These are phyloP conservation scores for Akanthomyces uredinophilus DNA, from an alignment of 2,329 filamentous ascomycete species.

Conservation along the genomic window DNA sequence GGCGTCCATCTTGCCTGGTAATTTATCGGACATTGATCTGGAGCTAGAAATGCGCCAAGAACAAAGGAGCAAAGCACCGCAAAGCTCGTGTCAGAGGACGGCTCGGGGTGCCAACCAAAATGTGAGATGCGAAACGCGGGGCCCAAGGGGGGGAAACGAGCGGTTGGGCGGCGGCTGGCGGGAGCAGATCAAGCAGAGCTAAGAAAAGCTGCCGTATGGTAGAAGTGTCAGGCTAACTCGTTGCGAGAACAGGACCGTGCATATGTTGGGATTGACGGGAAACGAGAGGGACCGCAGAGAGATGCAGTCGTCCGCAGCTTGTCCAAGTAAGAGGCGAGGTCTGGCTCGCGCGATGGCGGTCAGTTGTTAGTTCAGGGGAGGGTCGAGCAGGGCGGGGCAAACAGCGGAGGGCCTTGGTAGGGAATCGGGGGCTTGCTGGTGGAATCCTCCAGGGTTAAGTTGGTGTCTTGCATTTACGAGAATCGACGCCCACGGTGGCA, in stretches of 20 bases:
- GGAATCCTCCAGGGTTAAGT: neutral
- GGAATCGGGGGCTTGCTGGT: neutral
- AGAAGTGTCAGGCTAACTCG: neutral
- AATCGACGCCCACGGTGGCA: neutral
- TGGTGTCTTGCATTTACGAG: neutral
- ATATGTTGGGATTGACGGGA: neutral
- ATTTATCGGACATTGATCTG: neutral
- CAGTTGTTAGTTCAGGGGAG: slow-evolving; percentile 11
- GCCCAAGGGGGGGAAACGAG: neutral
- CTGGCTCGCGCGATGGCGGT: slow-evolving; percentile 14
- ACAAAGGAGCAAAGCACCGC: neutral
- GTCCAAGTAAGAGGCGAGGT: neutral
- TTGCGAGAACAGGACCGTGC: neutral
- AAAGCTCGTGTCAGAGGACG: slow-evolving; percentile 14
- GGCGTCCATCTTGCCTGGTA: slow-evolving; percentile 41
- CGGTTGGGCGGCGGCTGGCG: neutral
- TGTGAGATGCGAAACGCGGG: slow-evolving; percentile 15
- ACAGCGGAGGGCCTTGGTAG: neutral
- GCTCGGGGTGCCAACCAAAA: slow-evolving; percentile 4
- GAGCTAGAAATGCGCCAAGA: neutral
- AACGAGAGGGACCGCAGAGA: neutral
- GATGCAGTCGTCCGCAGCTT: neutral
- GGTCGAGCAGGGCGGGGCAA: slow-evolving; percentile 7
- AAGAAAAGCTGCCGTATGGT: neutral
- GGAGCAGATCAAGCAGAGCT: neutral